Evolutionary conservation across 805 yeast genomes (phyloP).

Genomic region (Isabelozyma heimii): DNA sequence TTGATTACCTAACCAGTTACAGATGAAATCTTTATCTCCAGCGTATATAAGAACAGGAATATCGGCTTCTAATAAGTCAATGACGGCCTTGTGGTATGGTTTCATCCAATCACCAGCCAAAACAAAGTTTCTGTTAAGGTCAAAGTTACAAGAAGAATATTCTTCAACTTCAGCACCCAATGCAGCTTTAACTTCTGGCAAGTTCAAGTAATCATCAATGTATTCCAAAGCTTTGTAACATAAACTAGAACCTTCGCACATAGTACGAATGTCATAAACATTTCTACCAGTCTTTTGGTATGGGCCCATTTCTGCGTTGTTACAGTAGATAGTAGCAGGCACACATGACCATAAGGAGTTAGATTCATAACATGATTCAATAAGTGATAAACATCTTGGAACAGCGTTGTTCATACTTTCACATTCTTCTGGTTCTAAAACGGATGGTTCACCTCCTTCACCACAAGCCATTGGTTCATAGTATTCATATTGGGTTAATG

Average conservation of each 20-base stretch:
- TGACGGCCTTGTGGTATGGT: slow-evolving; percentile 63
- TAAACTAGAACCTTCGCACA: slow-evolving; percentile 64
- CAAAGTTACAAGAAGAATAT: slow-evolving; percentile 74
- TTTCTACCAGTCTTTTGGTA: slow-evolving; percentile 83
- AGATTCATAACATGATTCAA: slow-evolving; percentile 73
- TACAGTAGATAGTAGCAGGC: slow-evolving; percentile 90
- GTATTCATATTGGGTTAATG: slow-evolving; percentile 70
- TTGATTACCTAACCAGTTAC: slow-evolving; percentile 89
- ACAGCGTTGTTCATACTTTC: slow-evolving; percentile 56
- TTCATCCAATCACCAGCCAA: slow-evolving; percentile 91
- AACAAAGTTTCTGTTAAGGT: slow-evolving; percentile 74
- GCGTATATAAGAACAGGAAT: slow-evolving; percentile 85
- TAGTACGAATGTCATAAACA: slow-evolving; percentile 82
- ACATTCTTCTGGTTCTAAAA: slow-evolving; percentile 69
- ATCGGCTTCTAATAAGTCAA: slow-evolving; percentile 62
- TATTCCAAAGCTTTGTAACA: slow-evolving; percentile 81
- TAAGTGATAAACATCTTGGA: slow-evolving; percentile 74
- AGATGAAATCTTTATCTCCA: slow-evolving; percentile 91
- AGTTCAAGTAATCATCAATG: slow-evolving; percentile 77
- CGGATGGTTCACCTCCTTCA: slow-evolving; percentile 76
- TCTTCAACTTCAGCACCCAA: slow-evolving; percentile 87
- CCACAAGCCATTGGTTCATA: slow-evolving; percentile 97
- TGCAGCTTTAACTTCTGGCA: slow-evolving; percentile 70
- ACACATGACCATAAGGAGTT: slow-evolving; percentile 81
- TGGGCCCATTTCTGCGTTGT: slow-evolving; percentile 77